Percentiles rank a stretch among this genome's conserved stretches.
These are phyloP conservation scores for Populus hybrid DNA, from an alignment of 441 rosid species.

Conservation along the genomic window DNA sequence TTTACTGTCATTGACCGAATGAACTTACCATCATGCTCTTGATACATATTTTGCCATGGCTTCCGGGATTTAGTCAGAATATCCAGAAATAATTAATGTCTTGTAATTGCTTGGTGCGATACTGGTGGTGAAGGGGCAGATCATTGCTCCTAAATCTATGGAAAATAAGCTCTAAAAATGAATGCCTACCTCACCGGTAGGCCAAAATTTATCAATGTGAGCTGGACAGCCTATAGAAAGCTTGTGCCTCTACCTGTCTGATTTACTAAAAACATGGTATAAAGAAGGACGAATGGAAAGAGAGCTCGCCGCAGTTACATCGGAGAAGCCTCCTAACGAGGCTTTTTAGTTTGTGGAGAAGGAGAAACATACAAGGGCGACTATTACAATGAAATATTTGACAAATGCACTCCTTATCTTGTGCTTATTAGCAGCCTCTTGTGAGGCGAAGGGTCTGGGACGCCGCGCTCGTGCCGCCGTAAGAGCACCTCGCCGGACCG, in stretches of 20 bases:
- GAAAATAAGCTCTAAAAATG: conserved; percentile 14
- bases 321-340: conserved; percentile 14
- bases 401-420: conserved; percentile 29
- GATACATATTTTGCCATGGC: not conserved
- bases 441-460: conserved; percentile 10
- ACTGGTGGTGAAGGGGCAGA: conserved; percentile 10
- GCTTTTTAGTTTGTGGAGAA: conserved; percentile 4
- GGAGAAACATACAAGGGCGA: conserved; percentile 9
- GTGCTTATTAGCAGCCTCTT: conserved; percentile 19
- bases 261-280: conserved; percentile 1
- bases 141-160: conserved; percentile 14
- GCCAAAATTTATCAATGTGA: conserved; percentile 4
- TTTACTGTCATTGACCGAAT: too few species aligned
- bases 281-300: conserved; percentile 20
- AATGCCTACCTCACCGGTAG: not conserved
- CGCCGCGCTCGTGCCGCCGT: not conserved
- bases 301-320: not conserved
- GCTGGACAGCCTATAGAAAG: conserved; percentile 2
- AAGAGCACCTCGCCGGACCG: not conserved
- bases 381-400: conserved; percentile 10
- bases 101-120: conserved; percentile 12
- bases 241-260: not conserved
- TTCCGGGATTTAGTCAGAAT: not conserved
- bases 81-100: not conserved
- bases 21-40: not conserved